Conservation (phyloP, 2,329 filamentous ascomycete genomes). For the Penicillium concentricum region DNA sequence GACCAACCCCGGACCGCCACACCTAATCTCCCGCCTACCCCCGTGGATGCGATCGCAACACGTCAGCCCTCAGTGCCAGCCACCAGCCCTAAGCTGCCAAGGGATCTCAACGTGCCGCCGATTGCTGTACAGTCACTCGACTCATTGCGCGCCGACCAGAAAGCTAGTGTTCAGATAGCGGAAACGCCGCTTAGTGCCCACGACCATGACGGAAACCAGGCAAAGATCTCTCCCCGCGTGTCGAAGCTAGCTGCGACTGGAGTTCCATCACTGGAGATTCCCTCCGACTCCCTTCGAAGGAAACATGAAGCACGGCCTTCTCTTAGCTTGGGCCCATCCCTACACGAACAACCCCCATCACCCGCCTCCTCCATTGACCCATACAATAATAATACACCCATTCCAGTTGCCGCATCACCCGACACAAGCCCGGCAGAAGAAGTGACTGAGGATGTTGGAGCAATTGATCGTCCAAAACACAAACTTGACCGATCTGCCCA, state of each 20-base stretch:
- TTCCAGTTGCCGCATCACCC: slow-evolving; percentile 65
- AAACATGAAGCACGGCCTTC: slow-evolving; percentile 32
- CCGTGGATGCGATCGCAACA: slow-evolving; percentile 6
- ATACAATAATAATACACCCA: slow-evolving; percentile 71
- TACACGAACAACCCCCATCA: slow-evolving; percentile 42
- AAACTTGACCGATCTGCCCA: slow-evolving; percentile 25
- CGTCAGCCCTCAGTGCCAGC: slow-evolving; percentile 10
- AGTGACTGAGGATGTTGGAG: slow-evolving; percentile 35
- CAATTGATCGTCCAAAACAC: slow-evolving; percentile 42
- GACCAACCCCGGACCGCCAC: slow-evolving; percentile 1
- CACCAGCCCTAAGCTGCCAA: slow-evolving; percentile 12
- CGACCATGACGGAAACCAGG: slow-evolving; percentile 22
- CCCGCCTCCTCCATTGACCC: slow-evolving; percentile 66
- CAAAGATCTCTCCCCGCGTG: slow-evolving; percentile 20
- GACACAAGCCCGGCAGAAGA: slow-evolving; percentile 75
- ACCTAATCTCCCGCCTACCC: slow-evolving; percentile 9
- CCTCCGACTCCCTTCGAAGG: slow-evolving; percentile 21
- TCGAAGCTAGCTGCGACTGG: slow-evolving; percentile 17
- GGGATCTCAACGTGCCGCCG: slow-evolving; percentile 10
- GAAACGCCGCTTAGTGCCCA: slow-evolving; percentile 27
- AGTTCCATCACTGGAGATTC: slow-evolving; percentile 16
- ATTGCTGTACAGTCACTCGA: slow-evolving; percentile 48
- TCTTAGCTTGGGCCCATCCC: slow-evolving; percentile 27
- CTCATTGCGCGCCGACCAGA: slow-evolving; percentile 47
- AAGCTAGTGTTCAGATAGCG: slow-evolving; percentile 14